Evolutionary conservation across 768 basidiomycete species (phyloP), one percentile per base, ranked within the genome.

Genomic region (Thelephora ganbajun): DNA sequence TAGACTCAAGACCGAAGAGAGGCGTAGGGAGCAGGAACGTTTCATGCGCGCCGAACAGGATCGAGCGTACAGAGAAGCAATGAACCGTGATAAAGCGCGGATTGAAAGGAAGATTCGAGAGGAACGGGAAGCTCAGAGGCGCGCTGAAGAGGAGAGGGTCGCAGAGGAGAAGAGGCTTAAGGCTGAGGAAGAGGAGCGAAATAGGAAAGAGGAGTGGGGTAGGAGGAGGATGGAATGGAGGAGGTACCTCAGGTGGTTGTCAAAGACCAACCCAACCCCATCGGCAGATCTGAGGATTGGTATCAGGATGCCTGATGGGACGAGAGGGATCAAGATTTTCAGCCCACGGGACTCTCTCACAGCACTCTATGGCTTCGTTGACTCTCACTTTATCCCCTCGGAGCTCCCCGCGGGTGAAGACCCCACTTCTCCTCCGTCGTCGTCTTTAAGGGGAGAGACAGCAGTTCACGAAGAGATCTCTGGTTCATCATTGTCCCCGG

Each of bases 11-110:
- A 58, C 70, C 0, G 54, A 73, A 37, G 56, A 75, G 59, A 63
- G 80, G 53, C 63, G 63, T 45, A 59, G 64, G 19, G 64, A 69
- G n/a, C 56, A 64, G 34, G 74, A 50, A 53, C 71, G 89, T 11
- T 63, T 68, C 16, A 57, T 91, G 16, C 72, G 91, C 11, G 83
- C 79, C 22, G 83, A 86, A 55, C 90, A 92, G 55, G 92, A 94
- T 56, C 70, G 74, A 7, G 86, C 87, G 1, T 89, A 88, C 60
- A 65, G 66, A 35, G 77, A 81, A 46, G 70, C 80, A 0, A 80
- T 76, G 1, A 58, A 67, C 34, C 64, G 74, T 5, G 93, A 96
- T 59, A 67, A 71, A 20, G 85, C 83, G 59, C 70, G 80, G 43
- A 78, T 89, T 26, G 67, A 76, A 48, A 69, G 66, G 5, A 68